phyloP scores from a whole-genome alignment of 2,329 filamentous ascomycete species.

The Xylogone sp. region DNA sequence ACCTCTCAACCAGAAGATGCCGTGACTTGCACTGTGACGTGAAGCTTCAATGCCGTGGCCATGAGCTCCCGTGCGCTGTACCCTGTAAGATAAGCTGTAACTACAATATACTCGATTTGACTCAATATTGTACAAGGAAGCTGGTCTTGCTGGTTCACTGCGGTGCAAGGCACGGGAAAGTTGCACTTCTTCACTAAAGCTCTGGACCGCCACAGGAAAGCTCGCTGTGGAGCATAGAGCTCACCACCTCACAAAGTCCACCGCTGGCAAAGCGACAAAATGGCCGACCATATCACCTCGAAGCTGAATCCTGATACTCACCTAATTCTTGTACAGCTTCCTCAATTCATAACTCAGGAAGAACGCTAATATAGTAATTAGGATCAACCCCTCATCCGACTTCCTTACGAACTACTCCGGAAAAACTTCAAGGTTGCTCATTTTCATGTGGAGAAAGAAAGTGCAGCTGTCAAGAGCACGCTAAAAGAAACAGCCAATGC shows the following conservation, averaged over 20 bases:
- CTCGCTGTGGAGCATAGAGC: not conserved
- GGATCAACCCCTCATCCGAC: conserved; percentile 92
- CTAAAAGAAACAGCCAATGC: conserved; percentile 54
- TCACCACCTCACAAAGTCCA: not conserved
- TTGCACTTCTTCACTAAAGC: not conserved
- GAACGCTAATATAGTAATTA: conserved; percentile 31
- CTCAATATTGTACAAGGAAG: no score
- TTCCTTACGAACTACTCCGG: conserved; percentile 87
- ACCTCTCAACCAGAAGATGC: no score
- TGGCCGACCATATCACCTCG: conserved; percentile 59
- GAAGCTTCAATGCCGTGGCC: no score
- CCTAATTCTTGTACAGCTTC: conserved; percentile 59
- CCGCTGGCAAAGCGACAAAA: conserved; percentile 25
- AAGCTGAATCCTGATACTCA: conserved; percentile 73
- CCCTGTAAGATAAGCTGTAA: no score
- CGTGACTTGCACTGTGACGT: no score
- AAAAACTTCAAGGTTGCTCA: conserved; percentile 91
- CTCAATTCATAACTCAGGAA: conserved; percentile 1
- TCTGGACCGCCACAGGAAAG: not conserved
- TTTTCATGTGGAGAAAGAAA: conserved; percentile 70
- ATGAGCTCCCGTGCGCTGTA: no score
- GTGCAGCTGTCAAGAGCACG: conserved; percentile 55
- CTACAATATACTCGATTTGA: no score
- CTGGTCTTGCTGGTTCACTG: not conserved
- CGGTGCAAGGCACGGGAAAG: not conserved